phyloP scores from a whole-genome alignment of 108 stramenopile genomes.

The Cyclotella atomus region DNA sequence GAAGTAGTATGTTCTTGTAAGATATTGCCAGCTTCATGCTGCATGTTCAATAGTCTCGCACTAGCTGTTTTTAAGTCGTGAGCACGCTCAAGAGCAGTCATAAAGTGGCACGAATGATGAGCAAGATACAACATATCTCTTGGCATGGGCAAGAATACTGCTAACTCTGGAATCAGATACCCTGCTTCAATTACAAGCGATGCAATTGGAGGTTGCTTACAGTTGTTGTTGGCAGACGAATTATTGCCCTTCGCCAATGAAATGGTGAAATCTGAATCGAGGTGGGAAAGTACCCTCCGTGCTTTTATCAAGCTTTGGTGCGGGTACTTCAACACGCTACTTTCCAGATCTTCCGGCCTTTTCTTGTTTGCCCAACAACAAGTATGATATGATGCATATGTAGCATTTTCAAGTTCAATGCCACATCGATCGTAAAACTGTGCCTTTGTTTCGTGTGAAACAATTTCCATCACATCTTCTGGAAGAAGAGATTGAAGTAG shows the following conservation, averaged over 20 bases:
- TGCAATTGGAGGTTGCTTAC: neutral
- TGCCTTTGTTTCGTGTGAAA: neutral
- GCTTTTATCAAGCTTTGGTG: constrained; percentile 10
- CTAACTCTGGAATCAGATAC: constrained; percentile 53
- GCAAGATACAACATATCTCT: constrained; percentile 56
- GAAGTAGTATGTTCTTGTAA: neutral
- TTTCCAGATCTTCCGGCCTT: neutral
- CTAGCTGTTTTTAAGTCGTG: constrained; percentile 14
- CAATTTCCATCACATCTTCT: neutral
- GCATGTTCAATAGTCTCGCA: constrained; percentile 1
- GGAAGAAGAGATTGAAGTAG: neutral
- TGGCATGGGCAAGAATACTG: constrained; percentile 51
- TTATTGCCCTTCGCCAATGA: neutral
- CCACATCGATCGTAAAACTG: neutral
- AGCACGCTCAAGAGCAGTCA: constrained; percentile 52
- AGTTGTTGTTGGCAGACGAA: too few relatives aligned
- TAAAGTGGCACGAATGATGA: constrained; percentile 35
- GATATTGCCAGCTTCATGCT: neutral
- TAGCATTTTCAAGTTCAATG: neutral
- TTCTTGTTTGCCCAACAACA: too few relatives aligned
- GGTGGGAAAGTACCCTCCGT: constrained; percentile 7
- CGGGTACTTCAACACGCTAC: neutral
- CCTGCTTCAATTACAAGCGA: constrained; percentile 14
- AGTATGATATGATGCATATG: neutral
- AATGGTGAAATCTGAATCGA: constrained; percentile 21